Percentiles rank a stretch among this genome's conserved stretches.
phyloP scores from a whole-genome alignment of 352 stramenopile genomes.

The Phytophthora gonapodyides region DNA sequence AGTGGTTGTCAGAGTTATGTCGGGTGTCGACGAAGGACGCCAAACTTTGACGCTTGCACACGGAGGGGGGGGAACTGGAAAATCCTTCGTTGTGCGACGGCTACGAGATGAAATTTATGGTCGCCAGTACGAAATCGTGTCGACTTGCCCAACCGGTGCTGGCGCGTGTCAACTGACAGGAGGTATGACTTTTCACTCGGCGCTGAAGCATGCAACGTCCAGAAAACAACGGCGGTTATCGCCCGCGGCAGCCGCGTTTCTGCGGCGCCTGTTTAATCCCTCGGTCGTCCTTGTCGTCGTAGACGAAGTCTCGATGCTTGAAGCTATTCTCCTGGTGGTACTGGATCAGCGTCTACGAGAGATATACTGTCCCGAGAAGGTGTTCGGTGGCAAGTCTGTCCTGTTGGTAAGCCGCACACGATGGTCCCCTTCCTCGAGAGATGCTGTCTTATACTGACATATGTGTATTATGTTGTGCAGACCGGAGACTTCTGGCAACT shows the following conservation, averaged over 20 bases:
- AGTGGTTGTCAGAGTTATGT: too few species aligned
- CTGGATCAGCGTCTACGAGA: slow-evolving; percentile 1
- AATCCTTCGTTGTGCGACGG: neutral
- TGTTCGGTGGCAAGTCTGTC: slow-evolving; percentile 1
- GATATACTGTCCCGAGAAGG: neutral
- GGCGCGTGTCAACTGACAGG: neutral
- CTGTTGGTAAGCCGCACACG: slow-evolving; percentile 6
- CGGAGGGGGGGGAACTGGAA: slow-evolving; percentile 5
- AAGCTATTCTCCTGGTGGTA: neutral
- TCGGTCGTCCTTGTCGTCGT: neutral
- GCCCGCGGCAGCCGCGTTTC: too few species aligned
- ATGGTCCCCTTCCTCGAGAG: too few species aligned
- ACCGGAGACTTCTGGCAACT: slow-evolving; percentile 14
- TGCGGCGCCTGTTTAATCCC: too few species aligned
- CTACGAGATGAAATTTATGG: neutral
- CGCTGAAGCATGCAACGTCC: neutral
- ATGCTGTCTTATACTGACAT: too few species aligned
- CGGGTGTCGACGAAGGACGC: too few species aligned
- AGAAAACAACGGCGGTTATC: neutral
- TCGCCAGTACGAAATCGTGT: neutral
- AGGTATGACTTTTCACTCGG: neutral
- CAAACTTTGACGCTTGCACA: too few species aligned
- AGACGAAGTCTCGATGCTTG: slow-evolving; percentile 5
- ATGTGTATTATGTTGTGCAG: too few species aligned
- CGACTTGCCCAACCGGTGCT: slow-evolving; percentile 2